Conservation (phyloP, 169 alveolate genomes). For the Ichthyophthirius multifiliis region DNA sequence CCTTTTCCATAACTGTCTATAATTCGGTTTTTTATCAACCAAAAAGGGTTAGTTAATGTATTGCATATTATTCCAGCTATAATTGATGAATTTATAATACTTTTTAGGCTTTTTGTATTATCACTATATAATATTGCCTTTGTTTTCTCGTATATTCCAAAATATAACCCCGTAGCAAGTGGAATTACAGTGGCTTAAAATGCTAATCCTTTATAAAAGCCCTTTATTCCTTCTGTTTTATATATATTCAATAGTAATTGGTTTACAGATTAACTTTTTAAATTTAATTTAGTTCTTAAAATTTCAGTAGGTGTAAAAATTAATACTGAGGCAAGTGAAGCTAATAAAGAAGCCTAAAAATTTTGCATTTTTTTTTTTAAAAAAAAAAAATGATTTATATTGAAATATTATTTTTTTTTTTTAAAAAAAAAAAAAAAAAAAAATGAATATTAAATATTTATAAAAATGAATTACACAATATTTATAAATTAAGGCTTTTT, state of each 20-base stretch:
- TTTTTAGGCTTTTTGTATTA: background rate
- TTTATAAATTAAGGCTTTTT: too few relatives aligned
- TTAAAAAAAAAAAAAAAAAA: too few relatives aligned
- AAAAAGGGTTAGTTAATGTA: constrained; percentile 47
- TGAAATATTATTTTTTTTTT: too few relatives aligned
- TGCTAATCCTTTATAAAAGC: constrained; percentile 30
- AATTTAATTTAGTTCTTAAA: background rate
- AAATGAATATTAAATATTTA: too few relatives aligned
- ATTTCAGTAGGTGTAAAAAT: constrained; percentile 2
- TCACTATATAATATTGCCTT: background rate
- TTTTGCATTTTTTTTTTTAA: background rate
- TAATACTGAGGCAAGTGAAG: constrained; percentile 3
- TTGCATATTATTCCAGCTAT: background rate
- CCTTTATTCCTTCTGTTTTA: constrained; percentile 27
- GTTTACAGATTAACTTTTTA: background rate
- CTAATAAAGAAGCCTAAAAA: constrained; percentile 9
- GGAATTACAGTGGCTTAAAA: constrained; percentile 7
- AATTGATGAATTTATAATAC: background rate
- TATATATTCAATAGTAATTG: background rate
- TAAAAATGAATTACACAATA: too few relatives aligned
- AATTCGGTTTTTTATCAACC: constrained; percentile 50
- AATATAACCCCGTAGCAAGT: constrained; percentile 1
- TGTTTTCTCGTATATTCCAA: background rate
- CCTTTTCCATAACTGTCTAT: constrained; percentile 11
- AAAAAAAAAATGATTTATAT: too few relatives aligned